Percentiles rank a stretch among this genome's conserved stretches.
Evolutionary conservation across 768 basidiomycete species (phyloP).

Genomic region (Trametes cubensis): DNA sequence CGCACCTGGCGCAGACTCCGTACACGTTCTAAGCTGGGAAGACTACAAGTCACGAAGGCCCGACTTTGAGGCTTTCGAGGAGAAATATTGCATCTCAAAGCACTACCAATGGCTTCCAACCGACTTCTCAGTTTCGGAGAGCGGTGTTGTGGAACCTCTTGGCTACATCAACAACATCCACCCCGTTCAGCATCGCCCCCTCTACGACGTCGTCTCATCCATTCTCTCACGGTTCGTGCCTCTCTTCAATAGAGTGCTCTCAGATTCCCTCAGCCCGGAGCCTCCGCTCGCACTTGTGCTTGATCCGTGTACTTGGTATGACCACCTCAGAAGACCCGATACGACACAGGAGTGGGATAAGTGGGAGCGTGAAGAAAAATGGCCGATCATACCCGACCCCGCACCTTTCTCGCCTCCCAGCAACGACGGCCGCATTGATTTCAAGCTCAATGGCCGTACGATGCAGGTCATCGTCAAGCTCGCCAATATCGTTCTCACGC

Average conservation of each 20-base stretch:
- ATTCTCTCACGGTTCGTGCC: conserved; percentile 29
- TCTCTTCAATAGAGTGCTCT: conserved; percentile 32
- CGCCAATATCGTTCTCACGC: too few relatives aligned
- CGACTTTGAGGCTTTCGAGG: background rate
- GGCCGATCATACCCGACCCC: conserved; percentile 24
- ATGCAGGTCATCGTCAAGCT: too few relatives aligned
- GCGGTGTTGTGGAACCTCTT: conserved; percentile 25
- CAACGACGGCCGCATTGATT: too few relatives aligned
- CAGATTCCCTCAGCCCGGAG: conserved; percentile 3
- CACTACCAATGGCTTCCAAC: conserved; percentile 34
- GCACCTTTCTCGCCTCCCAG: conserved; percentile 18
- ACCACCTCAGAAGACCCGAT: background rate
- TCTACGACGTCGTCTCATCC: conserved; percentile 25
- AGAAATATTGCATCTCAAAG: conserved; percentile 14
- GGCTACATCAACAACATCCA: conserved; percentile 36
- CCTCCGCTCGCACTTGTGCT: background rate
- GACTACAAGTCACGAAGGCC: background rate
- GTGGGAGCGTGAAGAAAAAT: background rate
- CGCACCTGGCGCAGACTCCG: background rate
- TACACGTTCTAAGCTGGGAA: background rate
- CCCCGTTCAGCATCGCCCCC: conserved; percentile 20
- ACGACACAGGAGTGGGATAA: too few relatives aligned
- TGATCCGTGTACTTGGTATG: conserved; percentile 3
- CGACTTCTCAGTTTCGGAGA: conserved; percentile 29
- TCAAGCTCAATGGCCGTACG: too few relatives aligned